These are phyloP conservation scores for Fonsecaea pedrosoi DNA, from an alignment of 2,329 filamentous ascomycete genomes.

Conservation along the genomic window DNA sequence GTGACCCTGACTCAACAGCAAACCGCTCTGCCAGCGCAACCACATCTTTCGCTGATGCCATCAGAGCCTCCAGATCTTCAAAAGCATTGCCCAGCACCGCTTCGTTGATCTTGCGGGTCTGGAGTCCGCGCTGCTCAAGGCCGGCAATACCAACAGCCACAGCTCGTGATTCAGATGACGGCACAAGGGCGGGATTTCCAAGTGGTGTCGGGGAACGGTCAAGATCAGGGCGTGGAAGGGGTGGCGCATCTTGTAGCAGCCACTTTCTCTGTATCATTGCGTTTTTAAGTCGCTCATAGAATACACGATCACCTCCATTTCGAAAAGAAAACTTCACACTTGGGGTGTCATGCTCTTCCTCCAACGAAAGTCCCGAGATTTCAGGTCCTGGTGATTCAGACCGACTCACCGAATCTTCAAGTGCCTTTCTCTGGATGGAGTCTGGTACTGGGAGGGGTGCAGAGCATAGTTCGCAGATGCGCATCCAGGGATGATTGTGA, in stretches of 20 bases:
- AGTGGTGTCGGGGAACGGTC: slow-evolving; percentile 41
- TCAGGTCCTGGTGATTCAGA: slow-evolving; percentile 80
- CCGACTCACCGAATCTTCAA: slow-evolving; percentile 53
- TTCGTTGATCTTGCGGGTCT: slow-evolving; percentile 90
- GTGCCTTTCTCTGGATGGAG: slow-evolving; percentile 57
- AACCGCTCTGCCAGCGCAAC: slow-evolving; percentile 91
- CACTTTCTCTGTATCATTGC: slow-evolving; percentile 93
- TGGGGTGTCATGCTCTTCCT: slow-evolving; percentile 68
- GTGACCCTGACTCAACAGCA: slow-evolving; percentile 68
- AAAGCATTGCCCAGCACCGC: slow-evolving; percentile 91
- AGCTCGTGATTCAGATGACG: slow-evolving; percentile 45
- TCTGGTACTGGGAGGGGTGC: slow-evolving; percentile 62
- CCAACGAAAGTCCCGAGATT: slow-evolving; percentile 55
- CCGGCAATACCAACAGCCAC: slow-evolving; percentile 89
- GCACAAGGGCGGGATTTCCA: slow-evolving; percentile 25
- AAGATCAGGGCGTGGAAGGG: slow-evolving; percentile 70
- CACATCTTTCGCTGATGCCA: slow-evolving; percentile 97
- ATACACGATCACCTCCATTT: slow-evolving; percentile 78
- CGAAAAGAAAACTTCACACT: slow-evolving; percentile 92
- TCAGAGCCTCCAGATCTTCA: slow-evolving; percentile 92
- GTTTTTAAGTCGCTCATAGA: slow-evolving; percentile 85
- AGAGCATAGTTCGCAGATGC: slow-evolving; percentile 89
- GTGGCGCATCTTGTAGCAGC: slow-evolving; percentile 88
- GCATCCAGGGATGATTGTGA: slow-evolving; percentile 84
- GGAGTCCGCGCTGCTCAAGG: slow-evolving; percentile 82